Percentiles rank a stretch among this genome's conserved stretches.
Evolutionary conservation across 1,284 basidiomycete genomes (phyloP).

Genomic region (Tilletia horrida): DNA sequence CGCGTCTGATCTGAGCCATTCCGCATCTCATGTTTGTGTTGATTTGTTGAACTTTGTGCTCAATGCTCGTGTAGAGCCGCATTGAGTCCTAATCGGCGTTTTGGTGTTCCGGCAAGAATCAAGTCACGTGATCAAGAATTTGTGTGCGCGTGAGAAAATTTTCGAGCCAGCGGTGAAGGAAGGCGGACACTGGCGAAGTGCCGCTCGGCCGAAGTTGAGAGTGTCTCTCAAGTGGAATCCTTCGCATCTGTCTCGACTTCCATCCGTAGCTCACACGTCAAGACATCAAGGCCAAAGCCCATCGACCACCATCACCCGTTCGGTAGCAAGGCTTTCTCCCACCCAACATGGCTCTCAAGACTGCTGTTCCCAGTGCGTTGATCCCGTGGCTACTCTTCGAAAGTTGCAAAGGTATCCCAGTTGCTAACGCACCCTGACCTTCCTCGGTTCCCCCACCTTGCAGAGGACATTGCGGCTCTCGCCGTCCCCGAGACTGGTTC

Average conservation of each 20-base stretch:
- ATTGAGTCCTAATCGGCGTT: too few relatives aligned
- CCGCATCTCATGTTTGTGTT: too few relatives aligned
- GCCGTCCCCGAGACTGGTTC: slow-evolving; percentile 47
- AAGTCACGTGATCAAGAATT: too few relatives aligned
- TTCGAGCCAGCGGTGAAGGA: not conserved
- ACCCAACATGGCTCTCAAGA: slow-evolving; percentile 45
- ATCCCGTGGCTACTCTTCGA: slow-evolving; percentile 20
- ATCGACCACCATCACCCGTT: not conserved
- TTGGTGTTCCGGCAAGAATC: too few relatives aligned
- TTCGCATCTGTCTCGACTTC: not conserved
- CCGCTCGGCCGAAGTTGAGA: slow-evolving; percentile 6
- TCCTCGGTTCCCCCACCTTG: not conserved
- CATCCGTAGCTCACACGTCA: not conserved
- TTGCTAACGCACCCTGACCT: not conserved
- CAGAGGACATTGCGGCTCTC: slow-evolving; percentile 52
- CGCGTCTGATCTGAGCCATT: too few relatives aligned
- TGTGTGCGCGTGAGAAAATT: slow-evolving; percentile 1
- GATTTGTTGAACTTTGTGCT: too few relatives aligned
- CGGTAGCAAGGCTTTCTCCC: slow-evolving; percentile 26
- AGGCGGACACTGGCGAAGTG: not conserved
- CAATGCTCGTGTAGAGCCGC: too few relatives aligned
- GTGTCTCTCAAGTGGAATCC: not conserved
- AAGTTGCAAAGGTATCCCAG: not conserved
- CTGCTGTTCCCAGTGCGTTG: slow-evolving; percentile 50
- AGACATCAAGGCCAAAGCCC: not conserved